phyloP scores from a whole-genome alignment of 352 stramenopile genomes.

The Achlya hypogyna region DNA sequence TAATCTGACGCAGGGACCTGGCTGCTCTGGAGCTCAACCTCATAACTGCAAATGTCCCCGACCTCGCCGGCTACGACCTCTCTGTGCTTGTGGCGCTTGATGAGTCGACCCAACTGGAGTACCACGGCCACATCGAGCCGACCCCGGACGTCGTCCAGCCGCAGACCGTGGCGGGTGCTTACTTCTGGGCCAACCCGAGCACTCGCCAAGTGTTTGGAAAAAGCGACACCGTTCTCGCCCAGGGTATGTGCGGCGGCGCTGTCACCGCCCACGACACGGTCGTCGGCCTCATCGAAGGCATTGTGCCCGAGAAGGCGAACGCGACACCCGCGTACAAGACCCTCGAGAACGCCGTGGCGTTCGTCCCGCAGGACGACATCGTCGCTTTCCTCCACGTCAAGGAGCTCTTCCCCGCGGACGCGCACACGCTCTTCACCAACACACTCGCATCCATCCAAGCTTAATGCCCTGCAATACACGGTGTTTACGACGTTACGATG shows the following conservation, averaged over 20 bases:
- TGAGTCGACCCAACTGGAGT: neutral
- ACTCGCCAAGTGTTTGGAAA: constrained; percentile 60
- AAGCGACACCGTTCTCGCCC: constrained; percentile 60
- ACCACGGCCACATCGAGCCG: constrained; percentile 9
- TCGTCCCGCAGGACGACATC: constrained; percentile 46
- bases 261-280: constrained; percentile 40
- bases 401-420: neutral
- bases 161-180: constrained; percentile 34
- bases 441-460: constrained; percentile 16
- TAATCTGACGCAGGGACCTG: neutral
- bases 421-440: constrained; percentile 29
- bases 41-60: neutral
- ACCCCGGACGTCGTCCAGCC: neutral
- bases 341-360: constrained; percentile 59
- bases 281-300: constrained; percentile 68
- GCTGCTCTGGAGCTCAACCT: neutral
- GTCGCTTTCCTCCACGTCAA: constrained; percentile 36
- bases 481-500: constrained; percentile 54
- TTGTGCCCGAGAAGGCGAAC: constrained; percentile 36
- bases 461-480: neutral
- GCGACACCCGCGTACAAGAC: constrained; percentile 37
- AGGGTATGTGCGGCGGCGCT: constrained; percentile 76
- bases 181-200: constrained; percentile 40
- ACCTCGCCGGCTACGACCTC: neutral
- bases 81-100: neutral